phyloP scores from a whole-genome alignment of 1,284 basidiomycete species.

The Ganoderma boninense region DNA sequence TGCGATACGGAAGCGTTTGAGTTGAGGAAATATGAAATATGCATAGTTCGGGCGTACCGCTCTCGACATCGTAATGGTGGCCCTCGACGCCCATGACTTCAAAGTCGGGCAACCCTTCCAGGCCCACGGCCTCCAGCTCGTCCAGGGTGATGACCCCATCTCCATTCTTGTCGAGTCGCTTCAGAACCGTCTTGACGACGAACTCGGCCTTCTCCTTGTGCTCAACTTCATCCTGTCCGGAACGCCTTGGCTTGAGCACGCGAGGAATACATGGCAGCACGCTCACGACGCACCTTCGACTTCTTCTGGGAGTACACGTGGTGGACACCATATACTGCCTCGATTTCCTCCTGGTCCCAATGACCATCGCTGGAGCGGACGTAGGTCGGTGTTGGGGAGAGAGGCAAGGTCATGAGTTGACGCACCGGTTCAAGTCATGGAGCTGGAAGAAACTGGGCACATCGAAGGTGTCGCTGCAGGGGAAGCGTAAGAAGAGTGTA shows the following conservation, averaged over 20 bases:
- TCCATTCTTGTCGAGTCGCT: slow-evolving; percentile 77
- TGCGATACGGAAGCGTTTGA: slow-evolving; percentile 37
- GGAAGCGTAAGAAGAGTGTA: slow-evolving; percentile 1
- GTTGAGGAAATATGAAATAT: slow-evolving; percentile 5
- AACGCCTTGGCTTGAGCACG: slow-evolving; percentile 3
- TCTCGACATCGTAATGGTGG: slow-evolving; percentile 93
- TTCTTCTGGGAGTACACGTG: slow-evolving; percentile 92
- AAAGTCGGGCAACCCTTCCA: slow-evolving; percentile 87
- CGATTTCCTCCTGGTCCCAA: slow-evolving; percentile 85
- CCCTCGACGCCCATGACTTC: slow-evolving; percentile 88
- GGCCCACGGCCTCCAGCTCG: slow-evolving; percentile 85
- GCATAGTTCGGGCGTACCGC: slow-evolving; percentile 58
- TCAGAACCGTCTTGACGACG: slow-evolving; percentile 82
- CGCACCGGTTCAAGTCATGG: slow-evolving; percentile 89
- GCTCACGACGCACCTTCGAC: slow-evolving; percentile 63
- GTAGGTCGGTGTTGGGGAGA: background rate
- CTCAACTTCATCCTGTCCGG: slow-evolving; percentile 70
- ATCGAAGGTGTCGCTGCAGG: slow-evolving; percentile 78
- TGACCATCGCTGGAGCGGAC: slow-evolving; percentile 61
- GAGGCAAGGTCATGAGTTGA: slow-evolving; percentile 14
- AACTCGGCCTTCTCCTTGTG: slow-evolving; percentile 88
- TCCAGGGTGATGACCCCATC: slow-evolving; percentile 83
- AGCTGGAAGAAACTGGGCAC: slow-evolving; percentile 85
- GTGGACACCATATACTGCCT: slow-evolving; percentile 95
- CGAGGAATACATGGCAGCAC: background rate